Evolutionary conservation across 2,329 filamentous ascomycete species (phyloP).

Genomic region (Microthyrium microscopicum): DNA sequence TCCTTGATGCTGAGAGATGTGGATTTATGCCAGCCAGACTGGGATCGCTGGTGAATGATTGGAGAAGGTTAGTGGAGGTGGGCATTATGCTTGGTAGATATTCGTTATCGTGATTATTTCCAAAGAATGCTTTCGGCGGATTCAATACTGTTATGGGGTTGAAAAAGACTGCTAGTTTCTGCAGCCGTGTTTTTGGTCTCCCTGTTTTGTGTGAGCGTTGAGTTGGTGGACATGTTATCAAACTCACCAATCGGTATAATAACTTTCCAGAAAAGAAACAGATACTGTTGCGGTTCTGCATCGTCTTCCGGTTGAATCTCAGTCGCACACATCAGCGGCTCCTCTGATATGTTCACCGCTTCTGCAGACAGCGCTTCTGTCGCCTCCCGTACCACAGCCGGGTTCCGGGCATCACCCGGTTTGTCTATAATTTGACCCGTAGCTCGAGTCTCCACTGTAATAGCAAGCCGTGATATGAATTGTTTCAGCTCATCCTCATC

Average conservation of each 20-base stretch:
- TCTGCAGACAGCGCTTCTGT: conserved; percentile 43
- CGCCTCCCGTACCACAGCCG: conserved; percentile 13
- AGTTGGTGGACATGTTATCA: neutral
- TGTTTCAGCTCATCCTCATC: conserved; percentile 40
- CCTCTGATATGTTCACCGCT: conserved; percentile 17
- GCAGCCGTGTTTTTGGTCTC: conserved; percentile 41
- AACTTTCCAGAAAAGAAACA: conserved; percentile 23
- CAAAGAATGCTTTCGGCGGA: conserved; percentile 28
- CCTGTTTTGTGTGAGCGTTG: conserved; percentile 11
- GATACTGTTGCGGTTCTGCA: conserved; percentile 10
- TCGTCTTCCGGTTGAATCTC: conserved; percentile 11
- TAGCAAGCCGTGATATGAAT: conserved; percentile 44
- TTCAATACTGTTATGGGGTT: conserved; percentile 37
- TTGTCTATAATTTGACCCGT: conserved; percentile 17
- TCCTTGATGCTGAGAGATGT: conserved; percentile 53
- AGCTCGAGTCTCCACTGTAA: conserved; percentile 51
- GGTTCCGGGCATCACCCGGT: conserved; percentile 6
- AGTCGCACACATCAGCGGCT: conserved; percentile 18
- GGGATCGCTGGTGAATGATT: conserved; percentile 52
- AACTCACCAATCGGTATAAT: conserved; percentile 20
- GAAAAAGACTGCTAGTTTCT: conserved; percentile 51
- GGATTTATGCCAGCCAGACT: conserved; percentile 45
- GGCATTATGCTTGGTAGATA: conserved; percentile 55
- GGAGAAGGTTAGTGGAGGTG: conserved; percentile 59
- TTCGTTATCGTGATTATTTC: conserved; percentile 33